Conservation (phyloP, 345 rosid species). For the Pelargonium nanum region DNA sequence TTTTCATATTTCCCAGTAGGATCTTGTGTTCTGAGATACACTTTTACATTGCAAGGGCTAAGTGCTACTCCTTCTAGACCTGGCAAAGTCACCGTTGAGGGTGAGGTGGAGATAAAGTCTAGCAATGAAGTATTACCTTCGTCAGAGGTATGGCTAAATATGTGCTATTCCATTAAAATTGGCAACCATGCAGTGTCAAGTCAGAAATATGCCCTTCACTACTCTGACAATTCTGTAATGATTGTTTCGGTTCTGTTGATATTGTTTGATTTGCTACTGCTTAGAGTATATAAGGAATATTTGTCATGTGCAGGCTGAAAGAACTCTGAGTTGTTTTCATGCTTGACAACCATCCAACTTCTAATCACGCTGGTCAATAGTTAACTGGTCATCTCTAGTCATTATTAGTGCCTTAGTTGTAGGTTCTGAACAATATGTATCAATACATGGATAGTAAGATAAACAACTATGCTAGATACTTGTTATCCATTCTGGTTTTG, state of each 20-base stretch:
- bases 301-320: neutral
- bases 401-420: too few relatives aligned
- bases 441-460: neutral
- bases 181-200: neutral
- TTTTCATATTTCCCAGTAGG: neutral
- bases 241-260: neutral
- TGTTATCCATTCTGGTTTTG: neutral
- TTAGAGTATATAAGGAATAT: neutral
- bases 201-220: neutral
- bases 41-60: constrained; percentile 36
- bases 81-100: constrained; percentile 30
- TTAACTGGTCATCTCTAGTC: neutral
- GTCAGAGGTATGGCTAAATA: constrained; percentile 39
- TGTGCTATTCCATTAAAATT: neutral
- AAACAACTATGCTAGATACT: neutral
- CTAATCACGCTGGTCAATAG: neutral
- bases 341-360: neutral
- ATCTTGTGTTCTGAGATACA: constrained; percentile 15
- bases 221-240: neutral
- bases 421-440: neutral
- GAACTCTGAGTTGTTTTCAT: too few relatives aligned
- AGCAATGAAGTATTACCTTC: constrained; percentile 38
- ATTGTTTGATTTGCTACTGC: neutral
- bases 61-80: constrained; percentile 43
- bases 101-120: constrained; percentile 43